Evolutionary conservation across 2,329 filamentous ascomycete genomes (phyloP), one percentile per base, ranked within the genome.

Genomic region (Talaromyces sp.): DNA sequence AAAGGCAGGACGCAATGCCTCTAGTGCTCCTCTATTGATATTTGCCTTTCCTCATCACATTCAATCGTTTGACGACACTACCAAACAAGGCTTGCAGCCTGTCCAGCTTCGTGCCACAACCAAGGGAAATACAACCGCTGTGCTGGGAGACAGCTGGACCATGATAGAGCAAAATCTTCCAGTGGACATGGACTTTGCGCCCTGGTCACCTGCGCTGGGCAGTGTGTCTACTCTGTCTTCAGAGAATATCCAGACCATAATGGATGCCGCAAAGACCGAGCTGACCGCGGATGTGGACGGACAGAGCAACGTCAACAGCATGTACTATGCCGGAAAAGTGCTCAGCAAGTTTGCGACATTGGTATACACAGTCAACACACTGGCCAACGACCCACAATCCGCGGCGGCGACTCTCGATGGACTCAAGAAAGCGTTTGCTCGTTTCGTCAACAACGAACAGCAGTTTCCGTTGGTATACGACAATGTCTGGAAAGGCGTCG

Each of bases 321-420:
- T 96, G 86, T 98, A 98, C 75, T 97, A 89, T 74, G 90, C 89
- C 66, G 95, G 95, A 67, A 98, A 93, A 80, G 89, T 86, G 0
- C 77, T 95, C 19, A 88, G 87, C 64, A 93, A 93, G 71, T 93
- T 91, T 73, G 90, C 89, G 0, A 79, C 80, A 17, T 78, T 93
- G 29, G 76, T 90, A 43, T 87, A 89, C 67, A 84, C 86, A 0
- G 80, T 87, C 49, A 80, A 86, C 62, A 83, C 89, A 64, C 74
- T 93, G 63, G 73, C 89, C 6, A 80, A 81, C 11, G 84, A 91
- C 65, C 72, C 76, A 38, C 76, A 75, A 2, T 71, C 89, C 31
- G 85, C 86, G 0, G 78, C 83, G 62, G 76, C 78, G 6, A 86
- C 86, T 0, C 73, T 93, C 54, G 73, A 73, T 3, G 82, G 84